Evolutionary conservation across 345 rosid species (phyloP), one percentile per base, ranked within the genome.

Genomic region (Acer campestre): DNA sequence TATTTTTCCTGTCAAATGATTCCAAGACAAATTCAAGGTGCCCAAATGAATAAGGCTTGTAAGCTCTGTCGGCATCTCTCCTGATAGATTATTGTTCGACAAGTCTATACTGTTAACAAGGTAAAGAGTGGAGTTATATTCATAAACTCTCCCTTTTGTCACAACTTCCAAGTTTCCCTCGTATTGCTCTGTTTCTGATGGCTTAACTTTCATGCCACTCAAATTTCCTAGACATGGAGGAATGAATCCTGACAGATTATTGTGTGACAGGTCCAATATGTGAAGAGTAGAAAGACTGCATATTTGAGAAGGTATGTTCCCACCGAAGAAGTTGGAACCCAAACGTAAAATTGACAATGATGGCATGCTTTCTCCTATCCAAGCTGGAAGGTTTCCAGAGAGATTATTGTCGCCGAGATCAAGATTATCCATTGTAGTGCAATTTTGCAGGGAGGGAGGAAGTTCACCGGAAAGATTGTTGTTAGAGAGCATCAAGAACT

Each of bases 381-480:
- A 80, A 64, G 62, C 53, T 27, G 83, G 83, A 23, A 76, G 23
- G 40, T 29, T 42, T n/a, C 77, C 83, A 1, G 62, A 55, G 1
- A 80, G 51, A 66, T 65, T 44, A 20, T 80, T 80, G 23, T 64
- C 71, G 4, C 76, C 76, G 12, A 80, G 53, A 71, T 69, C 76
- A 17, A 75, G 51, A 61, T 65, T 70, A 9, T 23, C 46, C 25
- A 80, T 17, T 2, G 3, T 7, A 3, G 73, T 31, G 67, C 68
- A 71, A 25, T 76, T 80, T 70, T 61, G 40, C 61, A 70, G 4
- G 42, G 62, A 56, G 0, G 35, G 38, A 8, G 83, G 81, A 44
- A 83, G 46, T 59, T 42, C 73, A 1, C 83, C 81, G 9, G 79
- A 76, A 17, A 83, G 70, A 59, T 53, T 49, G 55, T 83, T 83